These are phyloP conservation scores for Zygoascus sp. DNA, from an alignment of 1,139 yeast genomes.

Conservation along the genomic window DNA sequence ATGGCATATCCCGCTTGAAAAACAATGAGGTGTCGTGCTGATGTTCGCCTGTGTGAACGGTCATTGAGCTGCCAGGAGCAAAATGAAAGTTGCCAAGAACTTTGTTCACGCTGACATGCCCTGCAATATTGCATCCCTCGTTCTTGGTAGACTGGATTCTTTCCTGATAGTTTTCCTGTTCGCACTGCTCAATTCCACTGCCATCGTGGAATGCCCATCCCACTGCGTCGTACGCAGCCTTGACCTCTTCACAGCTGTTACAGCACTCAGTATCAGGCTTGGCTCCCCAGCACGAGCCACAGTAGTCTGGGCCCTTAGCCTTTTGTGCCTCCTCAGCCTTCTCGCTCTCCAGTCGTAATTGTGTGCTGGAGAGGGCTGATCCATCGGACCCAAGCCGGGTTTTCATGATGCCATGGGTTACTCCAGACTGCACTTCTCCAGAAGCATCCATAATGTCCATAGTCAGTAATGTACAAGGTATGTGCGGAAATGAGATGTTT, in stretches of 20 bases:
- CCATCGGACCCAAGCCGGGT: conserved; percentile 55
- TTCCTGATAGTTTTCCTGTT: conserved; percentile 74
- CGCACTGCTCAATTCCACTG: conserved; percentile 81
- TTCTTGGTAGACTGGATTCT: conserved; percentile 52
- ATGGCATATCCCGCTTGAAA: conserved; percentile 49
- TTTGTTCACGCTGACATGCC: conserved; percentile 74
- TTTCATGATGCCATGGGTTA: conserved; percentile 68
- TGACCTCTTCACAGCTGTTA: conserved; percentile 78
- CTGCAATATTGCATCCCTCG: conserved; percentile 87
- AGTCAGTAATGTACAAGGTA: conserved; percentile 69
- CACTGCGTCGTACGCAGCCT: conserved; percentile 66
- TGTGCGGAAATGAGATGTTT: conserved; percentile 73
- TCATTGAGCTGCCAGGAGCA: conserved; percentile 82
- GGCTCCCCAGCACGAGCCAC: conserved; percentile 90
- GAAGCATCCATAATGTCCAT: conserved; percentile 76
- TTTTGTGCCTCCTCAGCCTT: conserved; percentile 26
- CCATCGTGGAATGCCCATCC: conserved; percentile 94
- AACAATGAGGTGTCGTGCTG: conserved; percentile 80
- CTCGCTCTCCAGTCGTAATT: conserved; percentile 32
- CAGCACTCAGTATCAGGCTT: conserved; percentile 69
- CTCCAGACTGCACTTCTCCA: conserved; percentile 77
- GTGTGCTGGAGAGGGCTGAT: conserved; percentile 36
- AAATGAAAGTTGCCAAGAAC: conserved; percentile 89
- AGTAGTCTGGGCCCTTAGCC: conserved; percentile 44
- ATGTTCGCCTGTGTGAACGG: conserved; percentile 44